phyloP scores from a whole-genome alignment of 768 basidiomycete genomes.

The Mycena haematopus region DNA sequence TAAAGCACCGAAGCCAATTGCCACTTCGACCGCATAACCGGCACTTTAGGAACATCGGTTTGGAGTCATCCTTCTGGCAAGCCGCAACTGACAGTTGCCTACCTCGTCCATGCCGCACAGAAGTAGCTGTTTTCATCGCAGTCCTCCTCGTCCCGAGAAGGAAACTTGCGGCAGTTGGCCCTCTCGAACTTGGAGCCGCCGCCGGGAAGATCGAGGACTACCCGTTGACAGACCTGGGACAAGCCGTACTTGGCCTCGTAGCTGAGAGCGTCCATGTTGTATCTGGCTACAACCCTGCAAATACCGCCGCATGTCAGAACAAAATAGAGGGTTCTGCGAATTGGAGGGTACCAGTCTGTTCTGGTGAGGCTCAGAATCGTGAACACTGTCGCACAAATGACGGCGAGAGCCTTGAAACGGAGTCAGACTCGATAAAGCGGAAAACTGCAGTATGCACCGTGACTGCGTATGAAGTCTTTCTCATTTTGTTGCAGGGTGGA shows the following conservation, averaged over 20 bases:
- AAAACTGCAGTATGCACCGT: conserved; percentile 34
- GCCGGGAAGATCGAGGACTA: conserved; percentile 55
- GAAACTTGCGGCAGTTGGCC: conserved; percentile 71
- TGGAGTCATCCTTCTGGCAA: background rate
- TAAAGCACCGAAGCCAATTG: conserved; percentile 66
- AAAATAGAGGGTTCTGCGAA: too few relatives aligned
- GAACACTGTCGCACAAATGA: conserved; percentile 60
- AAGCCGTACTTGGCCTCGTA: conserved; percentile 67
- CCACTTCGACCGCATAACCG: conserved; percentile 67
- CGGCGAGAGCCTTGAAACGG: conserved; percentile 42
- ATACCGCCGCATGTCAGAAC: background rate
- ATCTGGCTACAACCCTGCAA: conserved; percentile 51
- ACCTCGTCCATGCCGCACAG: conserved; percentile 73
- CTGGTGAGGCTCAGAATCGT: conserved; percentile 55
- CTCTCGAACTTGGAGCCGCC: conserved; percentile 57
- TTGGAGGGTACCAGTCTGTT: conserved; percentile 67
- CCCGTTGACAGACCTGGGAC: conserved; percentile 59
- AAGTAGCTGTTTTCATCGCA: conserved; percentile 63
- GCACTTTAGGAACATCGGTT: conserved; percentile 46
- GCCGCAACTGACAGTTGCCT: conserved; percentile 18
- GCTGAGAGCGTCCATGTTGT: conserved; percentile 49
- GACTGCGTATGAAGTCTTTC: conserved; percentile 69
- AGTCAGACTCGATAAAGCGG: background rate
- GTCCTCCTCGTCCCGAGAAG: conserved; percentile 53
- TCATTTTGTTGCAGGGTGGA: conserved; percentile 19